phyloP scores from a whole-genome alignment of 164 flowering plant genomes.

The Umbellularia californica region DNA sequence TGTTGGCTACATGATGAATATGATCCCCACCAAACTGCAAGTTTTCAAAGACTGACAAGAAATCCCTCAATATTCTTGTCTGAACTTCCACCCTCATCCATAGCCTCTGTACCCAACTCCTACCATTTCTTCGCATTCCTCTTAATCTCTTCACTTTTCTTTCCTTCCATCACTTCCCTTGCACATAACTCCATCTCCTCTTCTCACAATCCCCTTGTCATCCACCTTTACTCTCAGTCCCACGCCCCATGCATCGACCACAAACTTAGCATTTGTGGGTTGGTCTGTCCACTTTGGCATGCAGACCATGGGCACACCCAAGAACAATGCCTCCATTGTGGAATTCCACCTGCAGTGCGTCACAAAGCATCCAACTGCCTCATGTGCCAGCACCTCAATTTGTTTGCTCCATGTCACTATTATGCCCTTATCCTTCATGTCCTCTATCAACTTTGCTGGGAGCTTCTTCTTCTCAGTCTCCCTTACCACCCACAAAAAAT shows the following conservation, averaged over 20 bases:
- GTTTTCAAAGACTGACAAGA: slow-evolving; percentile 18
- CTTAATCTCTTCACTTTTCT: slow-evolving; percentile 24
- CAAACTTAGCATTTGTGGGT: slow-evolving; percentile 39
- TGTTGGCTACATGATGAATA: too few relatives aligned
- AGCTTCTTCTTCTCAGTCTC: slow-evolving; percentile 32
- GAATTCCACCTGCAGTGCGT: slow-evolving; percentile 68
- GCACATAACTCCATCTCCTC: slow-evolving; percentile 33
- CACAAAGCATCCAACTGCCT: slow-evolving; percentile 47
- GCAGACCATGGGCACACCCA: slow-evolving; percentile 59
- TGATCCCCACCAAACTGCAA: too few relatives aligned
- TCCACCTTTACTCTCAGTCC: slow-evolving; percentile 34
- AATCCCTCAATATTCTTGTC: slow-evolving; percentile 38
- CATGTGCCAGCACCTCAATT: slow-evolving; percentile 36
- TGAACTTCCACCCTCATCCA: slow-evolving; percentile 44
- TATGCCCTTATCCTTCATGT: slow-evolving; percentile 26
- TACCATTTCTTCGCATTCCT: slow-evolving; percentile 37
- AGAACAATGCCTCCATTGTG: slow-evolving; percentile 44
- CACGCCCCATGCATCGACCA: slow-evolving; percentile 45
- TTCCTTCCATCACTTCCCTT: slow-evolving; percentile 43
- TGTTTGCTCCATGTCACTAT: slow-evolving; percentile 46
- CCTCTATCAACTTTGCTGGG: slow-evolving; percentile 29
- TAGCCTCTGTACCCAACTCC: slow-evolving; percentile 36
- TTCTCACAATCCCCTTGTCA: slow-evolving; percentile 31
- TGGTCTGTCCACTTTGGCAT: too few relatives aligned
- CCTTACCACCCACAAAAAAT: slow-evolving; percentile 46